phyloP scores from a whole-genome alignment of 176 grass and related monocot genomes.

The Puya raimondii region DNA sequence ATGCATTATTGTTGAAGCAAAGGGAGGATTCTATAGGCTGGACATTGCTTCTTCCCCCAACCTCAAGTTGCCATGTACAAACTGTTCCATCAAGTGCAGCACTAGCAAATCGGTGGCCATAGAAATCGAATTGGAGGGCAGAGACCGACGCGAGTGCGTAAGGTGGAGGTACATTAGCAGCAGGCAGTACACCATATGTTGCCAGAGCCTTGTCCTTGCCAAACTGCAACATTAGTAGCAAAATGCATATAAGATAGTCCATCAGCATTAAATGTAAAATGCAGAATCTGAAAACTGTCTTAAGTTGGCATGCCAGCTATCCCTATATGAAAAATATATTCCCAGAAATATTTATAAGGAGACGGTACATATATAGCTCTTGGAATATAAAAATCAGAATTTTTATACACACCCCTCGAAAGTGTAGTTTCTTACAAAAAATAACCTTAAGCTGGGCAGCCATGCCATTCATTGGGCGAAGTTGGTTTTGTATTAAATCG shows the following conservation, averaged over 20 bases:
- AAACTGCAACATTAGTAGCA: slow-evolving; percentile 44
- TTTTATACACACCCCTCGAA: no score
- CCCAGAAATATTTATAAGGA: no score
- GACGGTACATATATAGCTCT: no score
- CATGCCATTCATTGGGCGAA: no score
- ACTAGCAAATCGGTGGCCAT: slow-evolving; percentile 86
- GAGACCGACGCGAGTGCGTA: slow-evolving; percentile 85
- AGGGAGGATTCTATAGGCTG: slow-evolving; percentile 67
- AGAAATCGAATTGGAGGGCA: slow-evolving; percentile 71
- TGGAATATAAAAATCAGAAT: no score
- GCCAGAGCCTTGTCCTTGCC: slow-evolving; percentile 80
- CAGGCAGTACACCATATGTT: slow-evolving; percentile 91
- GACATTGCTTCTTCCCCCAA: slow-evolving; percentile 87
- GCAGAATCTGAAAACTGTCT: no score
- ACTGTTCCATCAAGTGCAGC: slow-evolving; percentile 85
- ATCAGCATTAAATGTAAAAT: not conserved
- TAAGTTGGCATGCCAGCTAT: no score
- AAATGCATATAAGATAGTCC: slow-evolving; percentile 6
- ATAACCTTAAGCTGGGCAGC: no score
- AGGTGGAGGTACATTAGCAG: slow-evolving; percentile 69
- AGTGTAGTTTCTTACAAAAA: no score
- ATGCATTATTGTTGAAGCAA: slow-evolving; percentile 80
- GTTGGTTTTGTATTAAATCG: no score
- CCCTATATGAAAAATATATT: no score
- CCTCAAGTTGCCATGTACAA: slow-evolving; percentile 85